Conservation (phyloP, 257 asterid genomes). For the Cordia subcordata region DNA sequence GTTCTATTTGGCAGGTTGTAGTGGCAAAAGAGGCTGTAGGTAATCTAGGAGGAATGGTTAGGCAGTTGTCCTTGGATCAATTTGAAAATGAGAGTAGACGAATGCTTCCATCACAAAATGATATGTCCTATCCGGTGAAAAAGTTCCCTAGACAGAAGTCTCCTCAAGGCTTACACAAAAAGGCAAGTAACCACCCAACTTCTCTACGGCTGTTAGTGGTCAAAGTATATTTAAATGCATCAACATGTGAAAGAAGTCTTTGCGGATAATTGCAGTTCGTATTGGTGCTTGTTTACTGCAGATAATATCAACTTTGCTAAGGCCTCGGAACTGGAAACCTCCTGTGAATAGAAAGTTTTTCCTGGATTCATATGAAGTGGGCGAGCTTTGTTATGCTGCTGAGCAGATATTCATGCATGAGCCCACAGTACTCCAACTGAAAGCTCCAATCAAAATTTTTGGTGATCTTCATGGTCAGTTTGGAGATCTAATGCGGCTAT, state of each 20-base stretch:
- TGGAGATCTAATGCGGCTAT: constrained; percentile 95
- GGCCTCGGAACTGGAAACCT: constrained; percentile 96
- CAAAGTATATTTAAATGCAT: neutral
- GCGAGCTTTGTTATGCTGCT: constrained; percentile 97
- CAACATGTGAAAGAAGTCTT: neutral
- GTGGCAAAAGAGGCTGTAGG: constrained; percentile 96
- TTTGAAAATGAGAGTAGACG: constrained; percentile 98
- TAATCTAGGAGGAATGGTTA: constrained; percentile 95
- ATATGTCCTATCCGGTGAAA: constrained; percentile 75
- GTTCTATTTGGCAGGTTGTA: constrained; percentile 66
- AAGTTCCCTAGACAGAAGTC: constrained; percentile 75
- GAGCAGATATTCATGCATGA: constrained; percentile 99
- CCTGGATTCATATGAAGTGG: constrained; percentile 94
- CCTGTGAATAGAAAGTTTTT: constrained; percentile 89
- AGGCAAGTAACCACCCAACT: constrained; percentile 49
- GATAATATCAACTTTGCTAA: constrained; percentile 88
- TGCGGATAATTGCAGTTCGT: constrained; percentile 5
- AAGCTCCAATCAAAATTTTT: constrained; percentile 94
- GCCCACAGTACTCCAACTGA: constrained; percentile 93
- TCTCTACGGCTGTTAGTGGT: neutral
- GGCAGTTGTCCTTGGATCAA: constrained; percentile 96
- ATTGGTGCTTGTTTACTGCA: constrained; percentile 27
- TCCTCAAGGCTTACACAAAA: constrained; percentile 98
- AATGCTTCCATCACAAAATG: constrained; percentile 76
- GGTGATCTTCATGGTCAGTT: constrained; percentile 99